A percentile compares a stretch with the other conserved stretches of the same genome.
Conservation (phyloP, 202 grass and related monocot species). For the Panicum hallii region DNA sequence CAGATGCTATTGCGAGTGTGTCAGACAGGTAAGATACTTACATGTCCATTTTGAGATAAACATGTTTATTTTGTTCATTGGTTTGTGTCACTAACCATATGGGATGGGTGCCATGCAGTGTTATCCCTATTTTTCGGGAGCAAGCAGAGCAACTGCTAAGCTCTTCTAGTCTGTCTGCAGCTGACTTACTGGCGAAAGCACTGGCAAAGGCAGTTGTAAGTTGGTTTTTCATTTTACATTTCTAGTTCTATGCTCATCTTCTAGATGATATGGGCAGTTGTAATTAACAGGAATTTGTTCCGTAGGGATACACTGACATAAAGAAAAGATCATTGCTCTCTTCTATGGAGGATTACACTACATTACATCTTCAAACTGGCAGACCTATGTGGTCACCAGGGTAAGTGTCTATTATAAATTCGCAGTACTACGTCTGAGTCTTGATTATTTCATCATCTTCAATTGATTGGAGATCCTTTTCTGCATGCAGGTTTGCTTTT, state of each 20-base stretch:
- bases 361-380: conserved; percentile 80
- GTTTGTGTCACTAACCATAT: conserved; percentile 20
- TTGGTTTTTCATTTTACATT: background rate
- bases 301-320: conserved; percentile 89
- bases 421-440: background rate
- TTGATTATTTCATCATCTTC: background rate
- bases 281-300: conserved; percentile 40
- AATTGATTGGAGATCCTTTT: conserved; percentile 7
- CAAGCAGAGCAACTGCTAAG: conserved; percentile 89
- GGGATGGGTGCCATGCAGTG: conserved; percentile 60
- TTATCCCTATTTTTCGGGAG: conserved; percentile 85
- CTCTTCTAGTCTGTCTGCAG: conserved; percentile 68
- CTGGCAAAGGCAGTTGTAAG: conserved; percentile 96
- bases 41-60: background rate
- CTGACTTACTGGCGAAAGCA: conserved; percentile 89
- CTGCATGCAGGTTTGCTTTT: conserved; percentile 68
- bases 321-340: conserved; percentile 94
- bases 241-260: background rate
- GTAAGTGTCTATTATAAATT: conserved; percentile 48
- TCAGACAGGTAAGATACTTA: conserved; percentile 72
- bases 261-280: conserved; percentile 1
- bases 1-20: conserved; percentile 85
- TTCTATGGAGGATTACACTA: conserved; percentile 84
- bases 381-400: conserved; percentile 73
- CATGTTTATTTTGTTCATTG: background rate